Conservation (phyloP, 139 green algal genomes). For the Micromonas pusilla region DNA sequence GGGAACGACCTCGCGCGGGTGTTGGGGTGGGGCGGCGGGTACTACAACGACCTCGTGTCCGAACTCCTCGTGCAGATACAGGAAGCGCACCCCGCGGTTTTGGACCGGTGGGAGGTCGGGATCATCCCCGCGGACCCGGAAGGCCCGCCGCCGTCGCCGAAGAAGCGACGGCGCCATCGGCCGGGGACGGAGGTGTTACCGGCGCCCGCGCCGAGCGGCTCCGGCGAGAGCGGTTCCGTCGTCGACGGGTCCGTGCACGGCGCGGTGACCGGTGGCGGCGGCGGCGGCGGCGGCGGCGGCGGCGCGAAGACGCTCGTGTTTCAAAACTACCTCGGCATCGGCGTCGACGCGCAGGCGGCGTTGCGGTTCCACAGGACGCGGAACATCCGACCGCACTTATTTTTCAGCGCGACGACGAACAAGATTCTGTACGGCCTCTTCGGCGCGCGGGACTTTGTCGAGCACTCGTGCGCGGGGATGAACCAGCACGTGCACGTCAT, state of each 20-base stretch:
- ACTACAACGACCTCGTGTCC: slow-evolving; percentile 22
- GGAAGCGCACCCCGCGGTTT: slow-evolving; percentile 37
- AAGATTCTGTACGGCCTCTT: slow-evolving; percentile 71
- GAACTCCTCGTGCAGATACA: slow-evolving; percentile 55
- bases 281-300: neutral
- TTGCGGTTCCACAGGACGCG: slow-evolving; percentile 68
- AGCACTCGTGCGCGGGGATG: slow-evolving; percentile 48
- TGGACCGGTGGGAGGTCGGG: slow-evolving; percentile 63
- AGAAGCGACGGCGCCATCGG: too few relatives aligned
- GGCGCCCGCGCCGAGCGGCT: too few relatives aligned
- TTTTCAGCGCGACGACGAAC: slow-evolving; percentile 43
- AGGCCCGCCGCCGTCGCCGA: neutral
- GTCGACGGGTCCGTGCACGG: neutral
- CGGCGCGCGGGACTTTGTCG: slow-evolving; percentile 62
- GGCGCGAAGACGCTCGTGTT: slow-evolving; percentile 4
- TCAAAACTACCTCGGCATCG: slow-evolving; percentile 79
- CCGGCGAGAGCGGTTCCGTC: too few relatives aligned
- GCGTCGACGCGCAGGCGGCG: slow-evolving; percentile 65
- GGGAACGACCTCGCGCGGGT: slow-evolving; percentile 81
- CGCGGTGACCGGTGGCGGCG: neutral
- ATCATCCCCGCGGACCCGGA: slow-evolving; percentile 14
- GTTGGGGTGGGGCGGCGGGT: slow-evolving; percentile 67
- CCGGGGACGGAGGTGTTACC: too few relatives aligned
- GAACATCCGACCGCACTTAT: slow-evolving; percentile 19
- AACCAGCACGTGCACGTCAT: slow-evolving; percentile 49